Base-by-base conservation (phyloP, 2,329 filamentous ascomycete genomes). In the Penicillium sp. region DNA sequence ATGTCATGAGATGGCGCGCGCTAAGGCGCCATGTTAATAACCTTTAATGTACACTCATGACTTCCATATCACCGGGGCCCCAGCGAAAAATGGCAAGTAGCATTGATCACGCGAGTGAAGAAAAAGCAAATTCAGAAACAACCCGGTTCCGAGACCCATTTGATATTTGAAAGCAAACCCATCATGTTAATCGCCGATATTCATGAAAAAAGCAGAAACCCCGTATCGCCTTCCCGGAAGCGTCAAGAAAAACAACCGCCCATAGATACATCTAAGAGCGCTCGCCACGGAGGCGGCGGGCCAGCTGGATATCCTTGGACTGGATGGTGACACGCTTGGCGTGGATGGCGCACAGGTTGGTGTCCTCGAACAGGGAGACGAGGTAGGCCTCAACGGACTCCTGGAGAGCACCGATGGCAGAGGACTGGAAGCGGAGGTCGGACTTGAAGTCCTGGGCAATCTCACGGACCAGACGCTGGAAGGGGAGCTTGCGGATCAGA, bases 361-460 rank as follows among this genome's bases (percentile, higher is more conserved):
- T 96, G 74, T 97, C 92, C 79, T 97, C 92, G 69, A 97, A 97
- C 62, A 97, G 87, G 40, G 92, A 95, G 77, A 97, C 92, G 69
- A 99, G 88, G 80, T 96, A 97, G 2, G 94, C 95, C 82, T 99
- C 94, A 63, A 96, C 92, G 49, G 94, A 96, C 83, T 99, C 94
- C 81, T 99, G 92, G 36, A 99, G 87, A 62, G 94, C 94, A 70
- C 90, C 89, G 73, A 99, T 96, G 75, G 94, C 94, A 42, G 92
- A 96, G 22, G 90, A 95, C 82, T 99, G 94, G 90, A 96, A 99
- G 73, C 92, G 89, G 57, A 95, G 88, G 63, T 95, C 89, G 66
- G 89, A 92, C 81, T 95, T 95, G 83, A 96, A 91, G 79, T 95
- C 89, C 76, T 95, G 88, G 35, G 91, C 91, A 58, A 97, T 96